phyloP scores from a whole-genome alignment of 2,329 filamentous ascomycete genomes.

The Penicillium hesseltinei region DNA sequence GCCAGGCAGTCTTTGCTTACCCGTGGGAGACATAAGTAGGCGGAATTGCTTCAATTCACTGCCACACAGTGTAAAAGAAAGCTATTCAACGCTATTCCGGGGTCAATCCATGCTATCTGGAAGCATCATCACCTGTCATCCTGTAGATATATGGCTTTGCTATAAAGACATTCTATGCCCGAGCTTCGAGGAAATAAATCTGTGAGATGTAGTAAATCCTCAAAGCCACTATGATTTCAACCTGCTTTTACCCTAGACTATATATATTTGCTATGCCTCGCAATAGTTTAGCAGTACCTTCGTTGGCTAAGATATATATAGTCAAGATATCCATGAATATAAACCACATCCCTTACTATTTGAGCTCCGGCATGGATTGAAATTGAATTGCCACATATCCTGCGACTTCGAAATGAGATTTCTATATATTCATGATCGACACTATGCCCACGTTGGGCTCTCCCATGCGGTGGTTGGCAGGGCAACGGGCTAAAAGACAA shows the following conservation, averaged over 20 bases:
- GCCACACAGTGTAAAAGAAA: not conserved
- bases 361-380: not conserved
- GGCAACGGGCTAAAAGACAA: conserved; percentile 9
- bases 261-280: not conserved
- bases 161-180: not conserved
- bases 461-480: conserved; percentile 5
- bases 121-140: not conserved
- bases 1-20: not conserved
- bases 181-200: not conserved
- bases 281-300: not conserved
- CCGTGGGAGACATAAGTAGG: too few species aligned
- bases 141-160: not conserved
- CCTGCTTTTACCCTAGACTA: not conserved
- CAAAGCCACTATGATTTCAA: not conserved
- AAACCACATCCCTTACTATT: too few species aligned
- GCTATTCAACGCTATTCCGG: too few species aligned
- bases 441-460: not conserved
- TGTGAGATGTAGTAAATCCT: not conserved
- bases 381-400: not conserved
- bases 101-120: not conserved
- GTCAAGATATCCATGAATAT: not conserved
- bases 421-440: not conserved
- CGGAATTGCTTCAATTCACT: not conserved
- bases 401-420: too few species aligned
- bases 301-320: not conserved